Percentiles rank a stretch among this genome's conserved stretches.
Conservation (phyloP, 108 stramenopile species). For the Pelagomonas calceolata region DNA sequence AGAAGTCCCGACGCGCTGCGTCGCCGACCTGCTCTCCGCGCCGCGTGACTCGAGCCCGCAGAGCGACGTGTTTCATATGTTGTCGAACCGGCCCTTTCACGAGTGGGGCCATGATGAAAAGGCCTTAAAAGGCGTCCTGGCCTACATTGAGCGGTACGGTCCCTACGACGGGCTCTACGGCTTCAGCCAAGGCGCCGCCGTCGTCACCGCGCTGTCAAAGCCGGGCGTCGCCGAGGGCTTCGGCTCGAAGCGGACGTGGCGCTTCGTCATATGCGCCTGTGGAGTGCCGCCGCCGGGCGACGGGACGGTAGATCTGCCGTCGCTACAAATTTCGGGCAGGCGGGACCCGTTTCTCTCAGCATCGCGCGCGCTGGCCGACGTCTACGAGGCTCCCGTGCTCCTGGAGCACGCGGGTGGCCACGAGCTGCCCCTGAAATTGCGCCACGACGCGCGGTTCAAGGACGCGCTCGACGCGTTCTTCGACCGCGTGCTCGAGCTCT, state of each 20-base stretch:
- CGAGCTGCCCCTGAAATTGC: background rate
- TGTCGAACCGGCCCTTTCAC: background rate
- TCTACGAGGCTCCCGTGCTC: background rate
- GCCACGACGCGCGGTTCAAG: no score
- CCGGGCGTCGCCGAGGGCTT: background rate
- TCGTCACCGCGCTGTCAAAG: background rate
- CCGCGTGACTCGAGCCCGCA: background rate
- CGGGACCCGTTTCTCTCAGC: background rate
- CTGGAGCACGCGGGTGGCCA: background rate
- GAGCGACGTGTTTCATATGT: background rate
- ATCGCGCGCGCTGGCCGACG: background rate
- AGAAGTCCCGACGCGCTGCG: background rate
- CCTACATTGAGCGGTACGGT: background rate
- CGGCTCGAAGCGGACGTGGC: background rate
- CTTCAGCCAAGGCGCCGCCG: background rate
- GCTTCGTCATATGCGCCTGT: background rate
- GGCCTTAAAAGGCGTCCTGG: background rate
- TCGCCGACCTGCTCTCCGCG: background rate
- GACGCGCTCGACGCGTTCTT: no score
- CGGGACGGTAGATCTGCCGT: background rate
- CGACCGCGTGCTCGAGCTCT: no score
- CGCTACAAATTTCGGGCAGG: background rate
- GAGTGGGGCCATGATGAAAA: background rate
- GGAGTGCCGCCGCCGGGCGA: background rate
- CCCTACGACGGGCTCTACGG: background rate